phyloP scores from a whole-genome alignment of 2,329 filamentous ascomycete species.

The Ophidiomyces ophidiicola region DNA sequence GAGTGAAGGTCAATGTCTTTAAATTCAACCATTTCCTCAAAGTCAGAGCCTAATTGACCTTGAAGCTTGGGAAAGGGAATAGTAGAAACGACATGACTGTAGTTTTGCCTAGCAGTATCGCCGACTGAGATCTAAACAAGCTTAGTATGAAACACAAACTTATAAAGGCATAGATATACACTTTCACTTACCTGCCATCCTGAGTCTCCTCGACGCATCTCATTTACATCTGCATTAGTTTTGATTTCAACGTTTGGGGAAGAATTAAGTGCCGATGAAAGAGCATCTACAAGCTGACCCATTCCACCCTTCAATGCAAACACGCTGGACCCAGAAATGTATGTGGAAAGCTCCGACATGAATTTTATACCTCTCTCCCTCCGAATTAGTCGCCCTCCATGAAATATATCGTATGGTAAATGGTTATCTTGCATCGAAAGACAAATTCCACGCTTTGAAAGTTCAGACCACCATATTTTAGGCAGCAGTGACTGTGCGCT shows the following conservation, averaged over 20 bases:
- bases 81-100: constrained; percentile 22
- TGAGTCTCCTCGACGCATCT: constrained; percentile 17
- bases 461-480: constrained; percentile 39
- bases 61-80: constrained; percentile 16
- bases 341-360: constrained; percentile 14
- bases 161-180: background rate
- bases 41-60: constrained; percentile 5
- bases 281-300: constrained; percentile 44
- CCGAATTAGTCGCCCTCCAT: constrained; percentile 9
- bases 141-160: background rate
- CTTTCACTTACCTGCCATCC: constrained; percentile 2
- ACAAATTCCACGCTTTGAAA: background rate
- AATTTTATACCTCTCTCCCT: constrained; percentile 14
- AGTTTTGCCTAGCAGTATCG: constrained; percentile 9
- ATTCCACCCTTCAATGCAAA: constrained; percentile 46
- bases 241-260: constrained; percentile 51
- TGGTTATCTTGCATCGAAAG: background rate
- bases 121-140: constrained; percentile 4
- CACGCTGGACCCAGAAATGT: constrained; percentile 25
- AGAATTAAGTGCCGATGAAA: constrained; percentile 41
- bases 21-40: constrained; percentile 11
- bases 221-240: constrained; percentile 38
- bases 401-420: constrained; percentile 6
- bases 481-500: constrained; percentile 57
- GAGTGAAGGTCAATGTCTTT: constrained; percentile 30